Base-by-base conservation (phyloP, 2,329 filamentous ascomycete genomes). In the Cladorrhinum sp. region DNA sequence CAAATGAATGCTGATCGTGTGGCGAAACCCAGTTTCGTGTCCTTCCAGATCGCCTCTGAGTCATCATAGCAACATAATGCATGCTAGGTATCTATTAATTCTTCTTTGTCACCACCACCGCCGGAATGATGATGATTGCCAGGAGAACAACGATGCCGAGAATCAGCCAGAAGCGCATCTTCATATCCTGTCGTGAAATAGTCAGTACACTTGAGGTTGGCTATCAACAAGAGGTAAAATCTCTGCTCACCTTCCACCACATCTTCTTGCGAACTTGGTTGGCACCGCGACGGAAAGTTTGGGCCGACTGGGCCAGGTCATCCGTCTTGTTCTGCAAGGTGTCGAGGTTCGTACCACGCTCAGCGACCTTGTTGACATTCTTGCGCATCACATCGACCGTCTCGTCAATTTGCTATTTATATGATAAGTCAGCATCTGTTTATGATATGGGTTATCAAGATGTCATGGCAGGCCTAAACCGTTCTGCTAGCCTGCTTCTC, bases 141-240 rank as follows among this genome's bases (percentile, higher is more conserved):
- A 99, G 85, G 70, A 99, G 83, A 69, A 98, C 85, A 75, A 98
- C 89, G 77, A 99, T 90, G 72, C 93, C 95, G 62, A 88, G 83
- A 73, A 96, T 90, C 70, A 99, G 82, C 79, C 93, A 98, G 83
- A 97, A 95, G 77, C 95, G 88, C 95, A 99, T 99, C 87, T 98
- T 98, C 92, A 97, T 96, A 74, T 98, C 93, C 85, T 71, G 48
- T 23, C 32, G 3, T 8, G 18, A n/a, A 18, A 51, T 20, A 50
- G 65, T 65, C 29, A 68, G 52, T 32, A 54, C 13, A 12, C 1
- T 23, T 1, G 25, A 4, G 16, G 36, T 24, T 51, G 13, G 16
- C 27, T 25, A 24, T 50, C 5, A 25, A 16, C 10, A 16, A 20
- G 9, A 7, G n/a, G 9, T 10, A 25, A 18, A 27, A 36, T 2